Base-by-base conservation (phyloP, 2,329 filamentous ascomycete species). In the Periconia macrospinosa region DNA sequence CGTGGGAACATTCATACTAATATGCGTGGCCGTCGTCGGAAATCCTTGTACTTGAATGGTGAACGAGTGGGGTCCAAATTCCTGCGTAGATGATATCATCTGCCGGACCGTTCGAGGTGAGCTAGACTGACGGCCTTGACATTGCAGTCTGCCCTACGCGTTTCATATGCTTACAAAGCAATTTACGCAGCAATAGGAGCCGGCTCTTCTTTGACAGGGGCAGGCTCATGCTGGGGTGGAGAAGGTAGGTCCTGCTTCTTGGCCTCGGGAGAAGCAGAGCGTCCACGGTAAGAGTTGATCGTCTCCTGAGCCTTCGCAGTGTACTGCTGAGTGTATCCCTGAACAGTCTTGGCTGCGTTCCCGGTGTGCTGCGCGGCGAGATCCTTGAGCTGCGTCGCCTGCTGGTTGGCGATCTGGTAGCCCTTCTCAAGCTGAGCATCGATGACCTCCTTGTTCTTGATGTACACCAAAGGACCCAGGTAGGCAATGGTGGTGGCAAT, bases 391-490 rank as follows among this genome's bases (percentile, higher is more conserved):
- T 87, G 85, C 53, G 75, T 77, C 30, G 84, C 81, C 70, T 87
- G 85, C 63, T 81, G 73, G 68, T 77, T 80, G 63, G 85, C 76
- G 57, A 86, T 71, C 49, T 81, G 70, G 64, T 80, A 76, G 42
- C 78, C 76, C 61, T 84, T 79, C 61, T 79, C 74, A 47, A 87
- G 75, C 61, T 87, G 83, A 52, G 77, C 75, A 63, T 88, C 85
- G 61, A 88, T 87, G 60, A 84, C 65, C 61, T 86, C 83, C 66
- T 83, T 82, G 79, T 88, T 87, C 76, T 79, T 81, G 66, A 87
- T 79, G 76, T 88, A 88, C 69, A 85, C 64, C 53, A 88, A 78
- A 49, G 85, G 85, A 41, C 76, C 80, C 51, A 87, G 76, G 76
- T 84, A 88, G 66, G 82, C 73, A 59, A 81, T 70, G 52, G 78